Evolutionary conservation across 345 rosid species (phyloP).

Genomic region (Luvunga scandens): DNA sequence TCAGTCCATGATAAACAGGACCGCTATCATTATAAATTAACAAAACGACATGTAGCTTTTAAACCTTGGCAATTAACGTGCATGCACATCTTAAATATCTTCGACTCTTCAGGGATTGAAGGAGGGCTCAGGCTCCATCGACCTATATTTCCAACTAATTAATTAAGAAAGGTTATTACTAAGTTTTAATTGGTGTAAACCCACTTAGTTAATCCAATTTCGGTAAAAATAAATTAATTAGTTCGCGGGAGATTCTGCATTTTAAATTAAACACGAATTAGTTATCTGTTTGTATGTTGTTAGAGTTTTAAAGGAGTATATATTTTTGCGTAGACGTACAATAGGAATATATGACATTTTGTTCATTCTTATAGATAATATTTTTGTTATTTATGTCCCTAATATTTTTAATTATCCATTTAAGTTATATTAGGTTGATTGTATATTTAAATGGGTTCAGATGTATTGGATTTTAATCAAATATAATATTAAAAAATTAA

Average conservation of each 20-base stretch:
- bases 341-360: no score
- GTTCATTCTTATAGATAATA: no score
- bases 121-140: neutral
- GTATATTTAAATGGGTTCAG: no score
- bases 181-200: neutral
- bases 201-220: neutral
- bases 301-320: no score
- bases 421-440: no score
- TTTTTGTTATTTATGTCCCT: no score
- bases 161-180: neutral
- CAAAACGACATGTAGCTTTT: neutral
- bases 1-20: constrained; percentile 6
- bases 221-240: neutral
- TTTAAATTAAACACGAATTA: neutral
- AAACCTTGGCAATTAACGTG: neutral
- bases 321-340: no score
- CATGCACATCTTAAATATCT: no score
- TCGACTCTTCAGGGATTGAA: no score
- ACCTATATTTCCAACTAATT: neutral
- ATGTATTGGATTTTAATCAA: no score
- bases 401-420: no score
- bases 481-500: no score
- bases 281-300: neutral
- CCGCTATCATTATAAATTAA: neutral
- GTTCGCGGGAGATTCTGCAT: neutral